Evolutionary conservation across 2,329 filamentous ascomycete species (phyloP).

Genomic region (Scolecobasidium constrictum): DNA sequence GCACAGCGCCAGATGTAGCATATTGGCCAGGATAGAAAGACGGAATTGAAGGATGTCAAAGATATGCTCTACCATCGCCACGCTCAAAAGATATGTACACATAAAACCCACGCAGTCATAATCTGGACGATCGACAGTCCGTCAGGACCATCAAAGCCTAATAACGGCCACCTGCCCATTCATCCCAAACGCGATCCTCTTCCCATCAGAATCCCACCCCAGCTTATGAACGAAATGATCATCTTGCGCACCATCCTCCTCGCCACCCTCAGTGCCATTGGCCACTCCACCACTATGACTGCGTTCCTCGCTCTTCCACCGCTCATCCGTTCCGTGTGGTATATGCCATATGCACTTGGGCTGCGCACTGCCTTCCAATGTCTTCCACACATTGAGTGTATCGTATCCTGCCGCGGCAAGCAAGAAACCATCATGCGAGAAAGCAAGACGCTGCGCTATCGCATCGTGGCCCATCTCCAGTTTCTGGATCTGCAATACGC

Average conservation of each 20-base stretch:
- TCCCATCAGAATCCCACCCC: slow-evolving; percentile 28
- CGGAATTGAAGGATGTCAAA: too few species aligned
- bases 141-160: neutral
- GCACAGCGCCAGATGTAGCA: too few species aligned
- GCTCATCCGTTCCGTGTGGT: slow-evolving; percentile 9
- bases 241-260: slow-evolving; percentile 16
- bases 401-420: slow-evolving; percentile 34
- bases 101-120: too few species aligned
- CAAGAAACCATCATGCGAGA: slow-evolving; percentile 31
- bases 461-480: slow-evolving; percentile 15
- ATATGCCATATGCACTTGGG: slow-evolving; percentile 25
- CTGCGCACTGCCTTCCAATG: slow-evolving; percentile 20
- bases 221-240: slow-evolving; percentile 20
- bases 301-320: slow-evolving; percentile 11
- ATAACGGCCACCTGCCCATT: slow-evolving; percentile 7
- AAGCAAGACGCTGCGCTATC: slow-evolving; percentile 20
- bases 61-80: too few species aligned
- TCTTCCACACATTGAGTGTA: slow-evolving; percentile 33
- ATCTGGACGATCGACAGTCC: neutral
- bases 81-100: too few species aligned
- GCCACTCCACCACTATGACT: slow-evolving; percentile 15
- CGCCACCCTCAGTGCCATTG: too few species aligned
- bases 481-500: slow-evolving; percentile 11
- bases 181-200: slow-evolving; percentile 24
- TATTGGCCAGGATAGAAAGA: too few species aligned